Evolutionary conservation across 805 yeast genomes (phyloP).

Genomic region (Ogataea philodendri): DNA sequence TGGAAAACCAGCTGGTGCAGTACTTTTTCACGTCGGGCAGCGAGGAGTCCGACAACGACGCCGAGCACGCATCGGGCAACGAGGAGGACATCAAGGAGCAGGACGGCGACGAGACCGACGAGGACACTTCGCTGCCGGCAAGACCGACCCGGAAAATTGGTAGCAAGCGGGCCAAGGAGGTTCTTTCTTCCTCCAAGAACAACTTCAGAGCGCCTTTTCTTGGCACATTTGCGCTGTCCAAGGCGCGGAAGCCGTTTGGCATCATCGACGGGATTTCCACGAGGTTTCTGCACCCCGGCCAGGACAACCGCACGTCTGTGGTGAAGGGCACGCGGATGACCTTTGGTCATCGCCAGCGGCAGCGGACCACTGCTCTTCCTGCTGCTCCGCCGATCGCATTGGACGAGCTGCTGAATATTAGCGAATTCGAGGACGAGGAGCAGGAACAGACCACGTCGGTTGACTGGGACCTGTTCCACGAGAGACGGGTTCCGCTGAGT

Average conservation of each 20-base stretch:
- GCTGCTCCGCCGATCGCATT: conserved; percentile 36
- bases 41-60: conserved; percentile 25
- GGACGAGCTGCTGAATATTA: conserved; percentile 84
- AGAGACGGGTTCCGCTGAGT: conserved; percentile 70
- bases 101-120: conserved; percentile 88
- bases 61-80: conserved; percentile 16
- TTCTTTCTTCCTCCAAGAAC: conserved; percentile 80
- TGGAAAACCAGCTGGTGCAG: conserved; percentile 58
- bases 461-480: conserved; percentile 29
- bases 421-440: conserved; percentile 78
- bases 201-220: conserved; percentile 88
- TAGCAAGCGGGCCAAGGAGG: conserved; percentile 85
- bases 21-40: conserved; percentile 54
- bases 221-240: conserved; percentile 87
- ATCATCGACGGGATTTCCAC: conserved; percentile 94
- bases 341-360: conserved; percentile 3
- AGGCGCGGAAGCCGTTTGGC: conserved; percentile 75
- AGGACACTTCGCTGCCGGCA: conserved; percentile 79
- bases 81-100: conserved; percentile 10
- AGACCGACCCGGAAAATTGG: conserved; percentile 63
- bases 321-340: conserved; percentile 24
- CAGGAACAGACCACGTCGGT: conserved; percentile 40
- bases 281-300: conserved; percentile 61
- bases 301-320: conserved; percentile 27
- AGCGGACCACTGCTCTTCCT: conserved; percentile 10